These are phyloP conservation scores for Lactarius hatsudake DNA, from an alignment of 768 basidiomycete species.

Conservation along the genomic window DNA sequence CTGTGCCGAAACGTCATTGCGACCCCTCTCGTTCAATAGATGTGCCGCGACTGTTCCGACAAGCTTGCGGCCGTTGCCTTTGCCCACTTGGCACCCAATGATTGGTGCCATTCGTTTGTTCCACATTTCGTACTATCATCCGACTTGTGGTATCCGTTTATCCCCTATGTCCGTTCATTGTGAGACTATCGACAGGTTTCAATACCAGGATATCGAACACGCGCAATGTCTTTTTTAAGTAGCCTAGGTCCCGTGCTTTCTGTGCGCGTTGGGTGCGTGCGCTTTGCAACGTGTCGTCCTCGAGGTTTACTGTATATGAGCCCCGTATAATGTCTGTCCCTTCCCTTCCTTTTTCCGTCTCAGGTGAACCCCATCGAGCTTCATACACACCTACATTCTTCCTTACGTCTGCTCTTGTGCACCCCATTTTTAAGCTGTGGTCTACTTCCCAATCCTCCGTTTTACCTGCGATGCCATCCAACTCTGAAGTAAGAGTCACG, in stretches of 20 bases:
- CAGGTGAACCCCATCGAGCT: slow-evolving; percentile 13
- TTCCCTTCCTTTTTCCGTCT: slow-evolving; percentile 6
- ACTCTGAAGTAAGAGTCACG: slow-evolving; percentile 34
- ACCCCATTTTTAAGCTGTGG: slow-evolving; percentile 22
- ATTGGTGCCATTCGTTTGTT: slow-evolving; percentile 9
- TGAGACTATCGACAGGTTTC: not conserved
- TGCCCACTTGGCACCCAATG: slow-evolving; percentile 5
- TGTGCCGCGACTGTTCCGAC: not conserved
- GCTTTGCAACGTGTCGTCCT: slow-evolving; percentile 21
- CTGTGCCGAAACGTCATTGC: slow-evolving; percentile 12
- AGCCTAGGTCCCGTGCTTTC: slow-evolving; percentile 2
- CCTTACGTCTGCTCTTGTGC: slow-evolving; percentile 10
- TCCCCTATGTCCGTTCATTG: not conserved
- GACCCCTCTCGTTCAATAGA: not conserved
- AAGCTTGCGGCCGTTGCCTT: slow-evolving; percentile 1
- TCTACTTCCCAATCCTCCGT: not conserved
- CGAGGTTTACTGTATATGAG: slow-evolving; percentile 21
- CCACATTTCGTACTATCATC: not conserved
- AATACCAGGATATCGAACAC: not conserved
- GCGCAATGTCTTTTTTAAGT: not conserved
- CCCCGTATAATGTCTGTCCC: not conserved
- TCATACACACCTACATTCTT: slow-evolving; percentile 8
- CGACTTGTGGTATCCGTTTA: slow-evolving; percentile 3
- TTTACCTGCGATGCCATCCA: slow-evolving; percentile 28
- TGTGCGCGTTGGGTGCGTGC: slow-evolving; percentile 9